Evolutionary conservation across 805 yeast genomes (phyloP).

Genomic region (Candida khao-thaluensis): DNA sequence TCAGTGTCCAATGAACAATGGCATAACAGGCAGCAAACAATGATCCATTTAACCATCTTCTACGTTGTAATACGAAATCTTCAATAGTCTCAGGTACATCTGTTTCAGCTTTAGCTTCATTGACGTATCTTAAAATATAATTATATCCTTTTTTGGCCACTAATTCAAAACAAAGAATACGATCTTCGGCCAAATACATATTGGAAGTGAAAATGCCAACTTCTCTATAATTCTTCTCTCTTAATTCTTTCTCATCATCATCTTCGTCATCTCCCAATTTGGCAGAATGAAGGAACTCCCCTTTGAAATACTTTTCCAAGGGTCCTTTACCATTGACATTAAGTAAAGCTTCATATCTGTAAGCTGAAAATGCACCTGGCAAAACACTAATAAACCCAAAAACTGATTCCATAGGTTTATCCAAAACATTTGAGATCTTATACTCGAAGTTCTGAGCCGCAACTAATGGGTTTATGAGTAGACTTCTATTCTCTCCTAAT

Average conservation of each 20-base stretch:
- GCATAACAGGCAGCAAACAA: constrained; percentile 94
- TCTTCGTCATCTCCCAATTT: constrained; percentile 44
- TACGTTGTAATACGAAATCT: constrained; percentile 93
- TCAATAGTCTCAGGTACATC: constrained; percentile 95
- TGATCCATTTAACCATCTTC: constrained; percentile 98
- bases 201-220: constrained; percentile 86
- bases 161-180: constrained; percentile 90
- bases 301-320: constrained; percentile 84
- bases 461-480: constrained; percentile 77
- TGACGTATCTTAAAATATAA: constrained; percentile 84
- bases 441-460: constrained; percentile 98
- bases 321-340: constrained; percentile 80
- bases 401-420: constrained; percentile 92
- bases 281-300: constrained; percentile 74
- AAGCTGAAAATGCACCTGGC: constrained; percentile 97
- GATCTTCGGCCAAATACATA: constrained; percentile 96
- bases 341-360: constrained; percentile 75
- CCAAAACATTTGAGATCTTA: constrained; percentile 90
- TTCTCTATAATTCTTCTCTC: constrained; percentile 38
- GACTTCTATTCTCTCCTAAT: constrained; percentile 54
- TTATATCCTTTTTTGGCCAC: constrained; percentile 76
- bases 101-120: constrained; percentile 86
- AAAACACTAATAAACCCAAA: constrained; percentile 93
- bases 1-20: constrained; percentile 77
- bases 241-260: constrained; percentile 39